These are phyloP conservation scores for Pseudocercospora eumusae DNA, from an alignment of 2,329 filamentous ascomycete genomes.

Conservation along the genomic window DNA sequence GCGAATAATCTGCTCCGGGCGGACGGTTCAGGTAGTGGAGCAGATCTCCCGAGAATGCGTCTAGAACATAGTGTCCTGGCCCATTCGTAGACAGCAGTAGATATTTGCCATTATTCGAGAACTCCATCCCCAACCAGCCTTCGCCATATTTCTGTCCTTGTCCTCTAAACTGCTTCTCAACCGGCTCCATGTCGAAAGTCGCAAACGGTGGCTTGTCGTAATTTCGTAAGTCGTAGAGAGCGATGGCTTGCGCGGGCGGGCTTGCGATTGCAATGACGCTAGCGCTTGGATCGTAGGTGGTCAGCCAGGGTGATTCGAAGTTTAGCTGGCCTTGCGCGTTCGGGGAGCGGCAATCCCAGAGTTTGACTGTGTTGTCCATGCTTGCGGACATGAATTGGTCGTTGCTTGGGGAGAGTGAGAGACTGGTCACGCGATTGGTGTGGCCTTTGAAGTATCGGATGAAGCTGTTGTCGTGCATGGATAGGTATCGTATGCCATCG, in stretches of 20 bases:
- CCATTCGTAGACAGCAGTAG: slow-evolving; percentile 82
- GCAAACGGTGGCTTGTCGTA: slow-evolving; percentile 90
- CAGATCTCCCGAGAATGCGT: slow-evolving; percentile 82
- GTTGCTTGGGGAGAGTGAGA: slow-evolving; percentile 79
- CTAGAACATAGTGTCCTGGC: slow-evolving; percentile 84
- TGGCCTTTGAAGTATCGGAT: slow-evolving; percentile 96
- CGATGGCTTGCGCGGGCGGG: slow-evolving; percentile 72
- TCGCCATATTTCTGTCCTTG: slow-evolving; percentile 50
- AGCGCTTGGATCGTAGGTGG: slow-evolving; percentile 89
- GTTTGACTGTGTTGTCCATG: slow-evolving; percentile 82
- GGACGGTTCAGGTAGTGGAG: slow-evolving; percentile 40
- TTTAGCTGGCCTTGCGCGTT: slow-evolving; percentile 79
- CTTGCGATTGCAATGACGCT: slow-evolving; percentile 88
- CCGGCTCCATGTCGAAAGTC: slow-evolving; percentile 75
- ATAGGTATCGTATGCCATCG: slow-evolving; percentile 82
- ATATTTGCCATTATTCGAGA: slow-evolving; percentile 92
- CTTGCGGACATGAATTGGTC: slow-evolving; percentile 93
- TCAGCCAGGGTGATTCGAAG: slow-evolving; percentile 76
- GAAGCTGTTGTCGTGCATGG: slow-evolving; percentile 92
- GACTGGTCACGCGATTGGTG: slow-evolving; percentile 76
- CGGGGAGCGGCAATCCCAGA: slow-evolving; percentile 85
- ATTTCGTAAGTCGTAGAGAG: slow-evolving; percentile 91
- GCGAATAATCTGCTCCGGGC: slow-evolving; percentile 27
- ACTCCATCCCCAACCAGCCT: slow-evolving; percentile 89
- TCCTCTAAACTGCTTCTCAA: slow-evolving; percentile 57